phyloP scores from a whole-genome alignment of 2,329 filamentous ascomycete species.

The Sporothrix dimorphospora region DNA sequence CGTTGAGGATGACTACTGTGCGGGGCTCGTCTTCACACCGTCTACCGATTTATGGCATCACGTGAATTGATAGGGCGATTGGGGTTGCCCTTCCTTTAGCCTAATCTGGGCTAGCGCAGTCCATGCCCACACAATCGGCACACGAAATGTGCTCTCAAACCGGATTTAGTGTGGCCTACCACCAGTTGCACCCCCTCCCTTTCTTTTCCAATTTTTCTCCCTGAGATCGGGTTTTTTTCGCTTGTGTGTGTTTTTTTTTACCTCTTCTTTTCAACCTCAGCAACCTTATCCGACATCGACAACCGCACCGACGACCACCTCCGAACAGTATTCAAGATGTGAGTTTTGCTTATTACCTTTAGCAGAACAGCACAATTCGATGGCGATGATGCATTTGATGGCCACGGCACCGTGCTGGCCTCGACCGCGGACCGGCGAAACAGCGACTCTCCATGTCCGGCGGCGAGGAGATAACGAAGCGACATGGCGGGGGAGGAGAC shows the following conservation, averaged over 20 bases:
- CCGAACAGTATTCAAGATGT: constrained; percentile 32
- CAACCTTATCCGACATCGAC: constrained; percentile 27
- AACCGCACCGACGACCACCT: constrained; percentile 30
- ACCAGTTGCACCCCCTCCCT: constrained; percentile 19
- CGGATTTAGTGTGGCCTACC: constrained; percentile 29
- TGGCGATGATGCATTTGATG: constrained; percentile 31
- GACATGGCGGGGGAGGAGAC: background rate
- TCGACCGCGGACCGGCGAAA: constrained; percentile 11
- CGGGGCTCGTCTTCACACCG: background rate
- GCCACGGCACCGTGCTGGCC: background rate
- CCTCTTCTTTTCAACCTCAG: constrained; percentile 19
- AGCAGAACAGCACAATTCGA: constrained; percentile 27
- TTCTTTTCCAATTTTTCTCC: constrained; percentile 28
- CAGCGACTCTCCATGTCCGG: background rate
- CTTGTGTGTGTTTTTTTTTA: constrained; percentile 28
- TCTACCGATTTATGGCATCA: constrained; percentile 7
- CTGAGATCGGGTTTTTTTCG: constrained; percentile 25
- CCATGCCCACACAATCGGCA: constrained; percentile 32
- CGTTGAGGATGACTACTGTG: background rate
- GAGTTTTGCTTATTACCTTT: constrained; percentile 28
- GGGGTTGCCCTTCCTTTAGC: constrained; percentile 35
- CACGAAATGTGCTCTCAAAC: constrained; percentile 29
- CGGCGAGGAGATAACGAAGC: background rate
- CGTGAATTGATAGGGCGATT: constrained; percentile 26
- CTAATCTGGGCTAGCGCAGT: constrained; percentile 26